Percentiles rank a stretch among this genome's conserved stretches.
phyloP scores from a whole-genome alignment of 805 yeast genomes.

The Saccharomycopsis guyanensis region DNA sequence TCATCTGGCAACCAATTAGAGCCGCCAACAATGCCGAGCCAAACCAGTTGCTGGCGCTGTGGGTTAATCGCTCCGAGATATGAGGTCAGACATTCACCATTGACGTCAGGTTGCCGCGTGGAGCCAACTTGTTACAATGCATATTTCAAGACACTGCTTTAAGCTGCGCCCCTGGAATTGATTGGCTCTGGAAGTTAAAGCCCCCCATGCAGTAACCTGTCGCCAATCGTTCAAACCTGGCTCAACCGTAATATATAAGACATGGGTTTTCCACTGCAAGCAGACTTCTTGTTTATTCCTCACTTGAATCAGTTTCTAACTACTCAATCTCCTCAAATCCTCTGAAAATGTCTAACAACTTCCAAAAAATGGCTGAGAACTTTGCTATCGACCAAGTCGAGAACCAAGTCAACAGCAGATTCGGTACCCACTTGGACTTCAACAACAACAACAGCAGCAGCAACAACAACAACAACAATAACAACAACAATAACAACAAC shows the following conservation, averaged over 20 bases:
- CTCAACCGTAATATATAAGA: neutral
- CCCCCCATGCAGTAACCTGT: neutral
- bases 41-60: too few species aligned
- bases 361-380: conserved; percentile 14
- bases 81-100: neutral
- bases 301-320: too few species aligned
- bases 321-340: neutral
- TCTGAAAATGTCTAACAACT: neutral
- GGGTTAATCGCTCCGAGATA: neutral
- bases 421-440: conserved; percentile 19
- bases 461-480: conserved; percentile 5
- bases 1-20: too few species aligned
- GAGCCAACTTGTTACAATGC: neutral
- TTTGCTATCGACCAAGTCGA: conserved; percentile 17
- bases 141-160: neutral
- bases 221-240: neutral
- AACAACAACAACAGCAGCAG: conserved; percentile 8
- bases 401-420: conserved; percentile 19
- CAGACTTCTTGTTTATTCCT: neutral
- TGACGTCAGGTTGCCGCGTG: neutral
- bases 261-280: neutral
- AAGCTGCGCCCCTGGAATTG: neutral
- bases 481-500: conserved; percentile 16
- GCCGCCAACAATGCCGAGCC: too few species aligned
- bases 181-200: neutral